These are phyloP conservation scores for Talaromyces proteolyticus DNA, from an alignment of 495 filamentous ascomycete species.

Conservation along the genomic window DNA sequence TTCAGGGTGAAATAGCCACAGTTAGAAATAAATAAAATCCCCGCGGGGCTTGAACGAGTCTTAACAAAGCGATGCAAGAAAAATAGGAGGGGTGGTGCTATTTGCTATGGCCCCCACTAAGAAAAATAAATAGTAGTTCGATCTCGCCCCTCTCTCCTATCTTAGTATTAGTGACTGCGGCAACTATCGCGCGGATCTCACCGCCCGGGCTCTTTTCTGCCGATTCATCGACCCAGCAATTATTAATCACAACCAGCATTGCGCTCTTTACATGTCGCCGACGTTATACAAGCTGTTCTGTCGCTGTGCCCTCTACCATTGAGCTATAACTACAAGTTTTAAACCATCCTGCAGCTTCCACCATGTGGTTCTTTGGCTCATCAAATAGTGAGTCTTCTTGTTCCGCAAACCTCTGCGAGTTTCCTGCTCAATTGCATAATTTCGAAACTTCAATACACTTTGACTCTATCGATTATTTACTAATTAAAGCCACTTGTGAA, in stretches of 20 bases:
- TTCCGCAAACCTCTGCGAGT: background rate
- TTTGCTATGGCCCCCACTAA: background rate
- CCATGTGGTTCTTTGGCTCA: slow-evolving; percentile 38
- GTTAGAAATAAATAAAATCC: background rate
- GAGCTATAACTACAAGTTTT: too few relatives aligned
- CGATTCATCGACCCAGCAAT: slow-evolving; percentile 9
- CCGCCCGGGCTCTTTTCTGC: background rate
- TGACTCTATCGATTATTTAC: background rate
- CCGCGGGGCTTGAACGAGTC: too few relatives aligned
- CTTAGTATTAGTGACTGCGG: background rate
- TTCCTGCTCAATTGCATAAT: too few relatives aligned
- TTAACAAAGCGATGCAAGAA: too few relatives aligned
- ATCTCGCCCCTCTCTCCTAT: background rate
- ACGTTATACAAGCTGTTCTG: too few relatives aligned
- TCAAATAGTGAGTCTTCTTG: slow-evolving; percentile 25
- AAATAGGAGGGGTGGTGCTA: too few relatives aligned
- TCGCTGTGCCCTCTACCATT: background rate
- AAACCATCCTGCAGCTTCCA: too few relatives aligned
- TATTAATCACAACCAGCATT: slow-evolving; percentile 26
- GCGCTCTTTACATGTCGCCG: background rate
- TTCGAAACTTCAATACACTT: too few relatives aligned
- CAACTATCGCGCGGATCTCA: slow-evolving; percentile 1
- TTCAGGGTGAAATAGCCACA: background rate
- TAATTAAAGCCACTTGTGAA: too few relatives aligned
- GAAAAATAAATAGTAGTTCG: background rate